Evolutionary conservation across 164 flowering plant genomes (phyloP), one percentile per base, ranked within the genome.

Genomic region (Magnolia kwangsiensis): DNA sequence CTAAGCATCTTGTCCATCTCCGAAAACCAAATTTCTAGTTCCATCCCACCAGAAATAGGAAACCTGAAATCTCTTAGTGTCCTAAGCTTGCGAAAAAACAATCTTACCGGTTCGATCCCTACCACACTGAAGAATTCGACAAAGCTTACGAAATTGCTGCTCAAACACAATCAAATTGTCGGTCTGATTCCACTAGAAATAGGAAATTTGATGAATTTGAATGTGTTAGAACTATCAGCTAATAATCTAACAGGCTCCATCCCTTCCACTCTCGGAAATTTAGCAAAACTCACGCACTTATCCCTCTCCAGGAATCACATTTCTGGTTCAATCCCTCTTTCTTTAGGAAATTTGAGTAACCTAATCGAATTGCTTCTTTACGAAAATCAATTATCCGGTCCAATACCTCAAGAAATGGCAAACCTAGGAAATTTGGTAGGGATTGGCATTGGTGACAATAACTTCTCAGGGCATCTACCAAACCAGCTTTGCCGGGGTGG

Each of bases 101-200:
- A 1, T 68, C 71, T 68, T 4, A 29, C 50, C 14, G 71, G 71
- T 29, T 31, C 51, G 8, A 68, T 68, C 29, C 71, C 82, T 77
- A 51, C 24, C 78, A 0, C 71, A 29, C 31, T 82, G 66, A 77
- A 78, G 31, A 74, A 77, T 45, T 66, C 77, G 66, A 70, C 80
- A 7, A 72, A 3, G 49, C 37, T 82, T 61, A 45, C 76, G 63
- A 7, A 9, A 23, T 14, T 18, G 10, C 76, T 7, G 8, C 55
- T 82, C 16, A 50, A 19, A 45, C 23, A 49, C 1, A 82, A 82
- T 73, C 51, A 23, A 10, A 75, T 79, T 55, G 58, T 0, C 27
- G 82, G 84, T 16, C 27, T 19, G 4, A 64, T 82, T 24, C 84
- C 84, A 7, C 64, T 24, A 5, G 76, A 79, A 67, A 67, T 82